Base-by-base conservation (phyloP, 768 basidiomycete genomes). In the Tephrocybe sp. region DNA sequence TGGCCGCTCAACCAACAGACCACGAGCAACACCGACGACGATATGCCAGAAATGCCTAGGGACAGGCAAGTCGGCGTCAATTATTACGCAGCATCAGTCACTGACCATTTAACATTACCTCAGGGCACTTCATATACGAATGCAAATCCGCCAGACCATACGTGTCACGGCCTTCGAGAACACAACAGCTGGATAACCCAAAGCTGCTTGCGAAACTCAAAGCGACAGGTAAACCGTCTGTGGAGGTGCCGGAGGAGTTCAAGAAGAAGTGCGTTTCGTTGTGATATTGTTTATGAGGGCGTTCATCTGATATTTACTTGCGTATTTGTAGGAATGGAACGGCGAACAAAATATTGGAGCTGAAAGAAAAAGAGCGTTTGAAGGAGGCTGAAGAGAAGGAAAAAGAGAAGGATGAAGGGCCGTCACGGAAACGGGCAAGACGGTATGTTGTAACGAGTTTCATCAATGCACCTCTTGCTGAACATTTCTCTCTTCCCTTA, bases 51-150 rank as follows among this genome's bases (percentile, higher is more conserved):
- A 89, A 69, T 93, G 91, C 58, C 76, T 93, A 17, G 72, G 75
- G 26, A 75, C 77, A 65, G 90, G 89, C 85, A 26, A 49, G 73
- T 62, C n/a, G 26, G 12, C 11, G 9, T 40, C 32, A 6, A 11
- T 10, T n/a, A n/a, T n/a, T n/a, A n/a, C 4, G 9, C 15, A 18
- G 17, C 15, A n/a, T 0, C 33, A 44, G 24, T 6, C 15, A 23
- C 21, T 24, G 14, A 25, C 54, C 34, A 15, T 11, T 17, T 17
- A 10, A 28, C 11, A 30, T 24, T 50, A 32, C 62, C n/a, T n/a
- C n/a, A 85, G 94, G 93, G 0, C 95, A 97, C 68, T 95, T 86
- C 65, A 97, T 85, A 11, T 98, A 86, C 63, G 82, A 97, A 71
- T 98, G 95, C 79, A 92, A 91, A 68, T 77, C 78, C 15, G 60